Percentiles rank a stretch among this genome's conserved stretches.
phyloP scores from a whole-genome alignment of 176 grass and related monocot genomes.

The Ensete ventricosum region DNA sequence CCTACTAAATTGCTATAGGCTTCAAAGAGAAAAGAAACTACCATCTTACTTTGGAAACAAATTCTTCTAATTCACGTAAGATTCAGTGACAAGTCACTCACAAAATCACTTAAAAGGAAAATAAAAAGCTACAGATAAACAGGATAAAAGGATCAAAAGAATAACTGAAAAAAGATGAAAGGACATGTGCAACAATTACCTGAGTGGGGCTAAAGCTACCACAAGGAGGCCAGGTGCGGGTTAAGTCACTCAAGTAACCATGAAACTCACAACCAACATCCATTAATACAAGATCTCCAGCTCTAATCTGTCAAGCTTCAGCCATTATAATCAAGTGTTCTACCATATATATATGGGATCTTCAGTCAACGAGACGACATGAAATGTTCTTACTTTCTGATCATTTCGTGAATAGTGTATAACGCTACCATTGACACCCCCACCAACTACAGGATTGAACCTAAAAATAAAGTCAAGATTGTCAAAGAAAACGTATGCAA shows the following conservation, averaged over 20 bases:
- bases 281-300: slow-evolving; percentile 85
- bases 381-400: slow-evolving; percentile 38
- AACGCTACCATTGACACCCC: slow-evolving; percentile 71
- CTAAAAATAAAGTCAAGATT: slow-evolving; percentile 30
- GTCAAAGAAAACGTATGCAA: neutral
- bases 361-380: slow-evolving; percentile 2
- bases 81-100: too few species aligned
- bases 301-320: slow-evolving; percentile 52
- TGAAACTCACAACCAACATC: slow-evolving; percentile 97
- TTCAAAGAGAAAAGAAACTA: too few species aligned
- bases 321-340: slow-evolving; percentile 30
- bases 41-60: too few species aligned
- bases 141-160: neutral
- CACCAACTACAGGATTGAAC: slow-evolving; percentile 91
- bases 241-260: slow-evolving; percentile 90
- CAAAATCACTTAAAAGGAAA: neutral
- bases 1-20: too few species aligned
- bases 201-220: slow-evolving; percentile 76
- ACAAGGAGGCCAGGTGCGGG: slow-evolving; percentile 69
- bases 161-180: neutral
- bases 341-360: slow-evolving; percentile 18
- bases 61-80: too few species aligned
- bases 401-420: slow-evolving; percentile 98
- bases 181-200: slow-evolving; percentile 28
- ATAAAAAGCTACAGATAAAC: neutral